Conservation (phyloP, 495 filamentous ascomycete genomes). For the Neurospora discreta region DNA sequence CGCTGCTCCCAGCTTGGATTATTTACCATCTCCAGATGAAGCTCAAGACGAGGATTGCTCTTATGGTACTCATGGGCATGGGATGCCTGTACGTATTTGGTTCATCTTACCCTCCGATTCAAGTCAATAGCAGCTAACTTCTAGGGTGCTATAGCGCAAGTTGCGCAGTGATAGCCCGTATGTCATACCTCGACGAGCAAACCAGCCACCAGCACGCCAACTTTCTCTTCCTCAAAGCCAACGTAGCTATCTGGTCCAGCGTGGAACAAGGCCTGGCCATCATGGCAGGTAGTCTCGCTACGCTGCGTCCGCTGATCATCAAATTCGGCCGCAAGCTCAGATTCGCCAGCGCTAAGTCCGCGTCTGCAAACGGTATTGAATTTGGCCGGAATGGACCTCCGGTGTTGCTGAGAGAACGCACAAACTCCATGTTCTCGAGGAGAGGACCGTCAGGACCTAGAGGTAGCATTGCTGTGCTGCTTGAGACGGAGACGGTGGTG, state of each 20-base stretch:
- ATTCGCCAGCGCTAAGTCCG: not conserved
- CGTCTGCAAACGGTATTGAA: not conserved
- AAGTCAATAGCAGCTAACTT: not conserved
- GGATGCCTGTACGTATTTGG: slow-evolving; percentile 11
- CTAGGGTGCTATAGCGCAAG: slow-evolving; percentile 14
- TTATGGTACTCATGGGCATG: slow-evolving; percentile 12
- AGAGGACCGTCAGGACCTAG: not conserved
- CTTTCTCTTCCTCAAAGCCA: slow-evolving; percentile 16
- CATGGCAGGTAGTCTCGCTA: slow-evolving; percentile 20
- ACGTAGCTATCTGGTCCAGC: slow-evolving; percentile 24
- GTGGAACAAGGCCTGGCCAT: slow-evolving; percentile 23
- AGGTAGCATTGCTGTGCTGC: not conserved
- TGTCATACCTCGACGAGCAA: slow-evolving; percentile 10
- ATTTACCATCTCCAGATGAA: slow-evolving; percentile 20
- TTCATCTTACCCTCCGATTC: not conserved
- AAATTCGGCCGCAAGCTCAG: not conserved
- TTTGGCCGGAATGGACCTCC: not conserved
- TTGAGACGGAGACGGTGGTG: not conserved
- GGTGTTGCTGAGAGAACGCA: not conserved
- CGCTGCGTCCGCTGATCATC: slow-evolving; percentile 18
- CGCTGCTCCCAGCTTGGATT: slow-evolving; percentile 22
- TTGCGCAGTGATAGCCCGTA: slow-evolving; percentile 16
- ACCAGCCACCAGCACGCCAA: slow-evolving; percentile 4
- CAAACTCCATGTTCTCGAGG: not conserved
- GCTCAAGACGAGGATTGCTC: slow-evolving; percentile 7